Conservation (phyloP, 768 basidiomycete species). For the Leucosporidium scottii region DNA sequence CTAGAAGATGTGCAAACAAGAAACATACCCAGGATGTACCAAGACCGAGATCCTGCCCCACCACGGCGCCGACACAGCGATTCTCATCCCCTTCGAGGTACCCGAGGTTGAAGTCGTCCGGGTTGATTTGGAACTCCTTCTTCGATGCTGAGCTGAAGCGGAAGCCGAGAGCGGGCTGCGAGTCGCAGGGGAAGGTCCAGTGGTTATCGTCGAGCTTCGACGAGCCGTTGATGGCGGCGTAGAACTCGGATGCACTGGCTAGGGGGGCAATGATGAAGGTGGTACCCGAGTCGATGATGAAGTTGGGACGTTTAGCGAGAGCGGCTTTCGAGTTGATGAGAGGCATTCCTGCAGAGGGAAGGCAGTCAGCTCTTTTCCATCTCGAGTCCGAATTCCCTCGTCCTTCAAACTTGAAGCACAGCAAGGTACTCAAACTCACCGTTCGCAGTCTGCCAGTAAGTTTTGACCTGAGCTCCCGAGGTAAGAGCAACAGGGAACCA, state of each 20-base stretch:
- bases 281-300: slow-evolving; percentile 15
- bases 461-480: neutral
- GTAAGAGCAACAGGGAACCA: neutral
- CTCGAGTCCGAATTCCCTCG: no score
- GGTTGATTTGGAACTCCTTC: neutral
- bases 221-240: neutral
- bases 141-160: slow-evolving; percentile 42
- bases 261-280: slow-evolving; percentile 14
- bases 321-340: no score
- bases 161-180: slow-evolving; percentile 7
- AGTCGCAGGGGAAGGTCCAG: slow-evolving; percentile 39
- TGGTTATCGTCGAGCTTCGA: neutral
- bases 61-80: slow-evolving; percentile 40
- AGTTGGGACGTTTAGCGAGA: neutral
- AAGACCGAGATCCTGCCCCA: slow-evolving; percentile 60
- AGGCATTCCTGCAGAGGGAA: no score
- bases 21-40: slow-evolving; percentile 58
- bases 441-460: neutral
- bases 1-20: no score
- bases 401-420: no score
- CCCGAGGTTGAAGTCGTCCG: slow-evolving; percentile 60
- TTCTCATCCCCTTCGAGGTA: slow-evolving; percentile 5
- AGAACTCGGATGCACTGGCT: neutral
- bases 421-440: neutral
- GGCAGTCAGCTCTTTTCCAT: neutral